Base-by-base conservation (phyloP, 1,139 yeast species). In the Pichia sp. region DNA sequence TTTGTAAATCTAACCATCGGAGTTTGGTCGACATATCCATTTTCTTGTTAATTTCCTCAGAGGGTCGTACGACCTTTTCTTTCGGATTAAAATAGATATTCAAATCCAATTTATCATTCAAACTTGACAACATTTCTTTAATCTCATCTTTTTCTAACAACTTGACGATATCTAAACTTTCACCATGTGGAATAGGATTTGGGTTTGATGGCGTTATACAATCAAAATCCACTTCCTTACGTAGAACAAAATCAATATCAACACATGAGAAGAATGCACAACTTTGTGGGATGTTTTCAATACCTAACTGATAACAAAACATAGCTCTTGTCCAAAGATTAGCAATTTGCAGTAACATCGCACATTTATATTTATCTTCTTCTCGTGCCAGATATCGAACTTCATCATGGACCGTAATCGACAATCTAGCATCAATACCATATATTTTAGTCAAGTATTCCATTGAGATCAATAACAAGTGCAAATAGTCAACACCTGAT, bases 271-370 rank as follows among this genome's bases (percentile, higher is more conserved):
- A 94, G 62, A 93, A 94, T 0, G 99, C 99, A 67, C 96, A 88
- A 18, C 93, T 84, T 58, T 90, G 96, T 0, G 99, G 99, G 36
- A 94, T 73, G 56, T 91, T 96, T 36, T 78, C 75, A 49, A 94
- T 85, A 0, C 98, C 98, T 61, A 93, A 67, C 60, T 91, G 96
- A 60, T 91, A 95, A 56, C 95, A 87, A 61, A 94, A 94, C 83
- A 93, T 85, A 1, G 96, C 95, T 54, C 99, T 73, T 0, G 99
- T 93, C 99, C 99, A 94, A 8, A 91, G 62, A 63, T 94, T 94
- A 52, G 95, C 81, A 20, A 94, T 77, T 62, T 94, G 99, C 46
- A 94, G 70, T 2, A 96, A 79, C 66, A 91, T 71, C 0, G 96
- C 95, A 1, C 85, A 85, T 53, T 80, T 74, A 59, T 86, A 85